Conservation (phyloP, 805 yeast genomes). For the Candida fluviatilis region DNA sequence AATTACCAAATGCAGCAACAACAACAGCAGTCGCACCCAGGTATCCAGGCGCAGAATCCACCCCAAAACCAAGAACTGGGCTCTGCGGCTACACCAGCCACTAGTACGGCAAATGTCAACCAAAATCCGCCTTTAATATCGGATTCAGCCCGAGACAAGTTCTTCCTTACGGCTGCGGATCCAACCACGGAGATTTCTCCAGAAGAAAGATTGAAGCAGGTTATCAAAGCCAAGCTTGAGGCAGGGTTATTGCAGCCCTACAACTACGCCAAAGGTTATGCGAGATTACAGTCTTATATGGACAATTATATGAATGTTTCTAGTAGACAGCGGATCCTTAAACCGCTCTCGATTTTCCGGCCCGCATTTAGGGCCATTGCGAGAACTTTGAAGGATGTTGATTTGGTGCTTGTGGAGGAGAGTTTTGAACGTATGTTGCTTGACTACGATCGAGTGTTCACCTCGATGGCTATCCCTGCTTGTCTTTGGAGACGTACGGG, state of each 20-base stretch:
- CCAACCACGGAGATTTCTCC: conserved; percentile 94
- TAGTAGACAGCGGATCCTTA: conserved; percentile 78
- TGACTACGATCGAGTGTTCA: conserved; percentile 91
- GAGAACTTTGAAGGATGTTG: conserved; percentile 82
- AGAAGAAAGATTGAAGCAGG: conserved; percentile 88
- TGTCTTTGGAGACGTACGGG: conserved; percentile 97
- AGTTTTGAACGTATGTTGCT: conserved; percentile 89
- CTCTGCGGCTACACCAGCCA: conserved; percentile 4
- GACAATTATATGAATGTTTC: conserved; percentile 84
- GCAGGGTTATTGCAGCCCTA: conserved; percentile 92
- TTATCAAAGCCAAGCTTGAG: conserved; percentile 87
- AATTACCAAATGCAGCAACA: conserved; percentile 7
- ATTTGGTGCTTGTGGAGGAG: conserved; percentile 87
- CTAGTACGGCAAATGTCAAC: conserved; percentile 2
- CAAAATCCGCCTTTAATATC: conserved; percentile 43
- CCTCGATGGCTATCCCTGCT: conserved; percentile 97
- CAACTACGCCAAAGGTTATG: conserved; percentile 91
- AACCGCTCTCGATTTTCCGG: conserved; percentile 78
- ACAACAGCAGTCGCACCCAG: conserved; percentile 9
- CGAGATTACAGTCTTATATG: conserved; percentile 85
- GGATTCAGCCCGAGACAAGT: conserved; percentile 86
- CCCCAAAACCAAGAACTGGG: conserved; percentile 9
- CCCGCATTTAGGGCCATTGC: conserved; percentile 96
- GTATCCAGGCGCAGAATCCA: too few relatives aligned
- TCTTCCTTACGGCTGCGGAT: conserved; percentile 93